Evolutionary conservation across 2,329 filamentous ascomycete genomes (phyloP), one percentile per base, ranked within the genome.

Genomic region (Xylaria sp.): DNA sequence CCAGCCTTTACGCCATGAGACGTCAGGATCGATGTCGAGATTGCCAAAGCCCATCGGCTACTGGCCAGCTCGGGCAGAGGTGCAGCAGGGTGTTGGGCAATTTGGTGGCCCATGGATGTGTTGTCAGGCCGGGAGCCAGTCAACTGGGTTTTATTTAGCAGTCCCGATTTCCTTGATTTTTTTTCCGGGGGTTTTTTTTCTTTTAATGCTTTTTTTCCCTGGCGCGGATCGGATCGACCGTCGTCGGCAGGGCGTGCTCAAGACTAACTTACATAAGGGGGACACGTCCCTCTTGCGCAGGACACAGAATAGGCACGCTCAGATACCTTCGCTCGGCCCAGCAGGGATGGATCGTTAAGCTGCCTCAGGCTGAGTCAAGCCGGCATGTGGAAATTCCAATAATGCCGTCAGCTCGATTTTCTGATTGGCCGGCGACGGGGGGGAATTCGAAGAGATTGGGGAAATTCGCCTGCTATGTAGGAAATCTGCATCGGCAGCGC

Each of bases 101-200:
- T 73, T 72, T 74, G 63, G 72, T 75, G 72, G n/a, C n/a, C 73
- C 76, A 73, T 80, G 80, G n/a, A 82, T 83, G 79, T 77, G 81
- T 82, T 83, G 81, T 82, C 81, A 83, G 76, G 71, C 70, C 68
- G 59, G 60, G 68, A 65, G 71, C 64, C 68, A 64, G 66, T 64
- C 67, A 60, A 60, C 58, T 46, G 49, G 38, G 60, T 58, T 53
- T n/a, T 43, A 54, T 56, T 47, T 55, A 33, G 63, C 46, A 41
- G 38, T 64, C 23, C 54, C 54, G 41, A 56, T n/a, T n/a, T n/a
- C n/a, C n/a, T n/a, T n/a, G n/a, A n/a, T n/a, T n/a, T n/a, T n/a
- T n/a, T n/a, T n/a, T n/a, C n/a, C n/a, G n/a, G n/a, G n/a, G n/a
- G n/a, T n/a, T n/a, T n/a, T n/a, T n/a, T n/a, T n/a, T n/a, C n/a